phyloP scores from a whole-genome alignment of 441 rosid genomes.

The Croton laevigatus region DNA sequence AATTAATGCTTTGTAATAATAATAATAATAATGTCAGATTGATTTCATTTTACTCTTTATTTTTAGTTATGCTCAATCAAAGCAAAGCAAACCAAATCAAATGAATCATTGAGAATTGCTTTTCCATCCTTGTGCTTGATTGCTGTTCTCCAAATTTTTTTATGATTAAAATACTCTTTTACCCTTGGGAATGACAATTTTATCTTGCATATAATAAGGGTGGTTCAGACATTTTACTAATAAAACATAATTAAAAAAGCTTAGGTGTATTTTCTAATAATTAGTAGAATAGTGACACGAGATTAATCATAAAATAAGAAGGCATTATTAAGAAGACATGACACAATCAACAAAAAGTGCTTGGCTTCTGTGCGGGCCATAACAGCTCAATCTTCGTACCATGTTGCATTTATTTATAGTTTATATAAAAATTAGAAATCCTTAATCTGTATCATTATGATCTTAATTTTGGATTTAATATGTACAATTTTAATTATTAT shows the following conservation, averaged over 20 bases:
- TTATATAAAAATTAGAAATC: neutral
- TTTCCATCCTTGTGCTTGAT: neutral
- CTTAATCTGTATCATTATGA: neutral
- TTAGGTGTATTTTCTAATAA: neutral
- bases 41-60: constrained; percentile 30
- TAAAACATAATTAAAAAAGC: neutral
- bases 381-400: neutral
- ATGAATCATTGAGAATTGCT: constrained; percentile 16
- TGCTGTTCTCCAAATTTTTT: neutral
- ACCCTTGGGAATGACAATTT: neutral
- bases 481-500: neutral
- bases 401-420: neutral
- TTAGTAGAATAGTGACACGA: neutral
- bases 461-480: neutral
- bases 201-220: too few relatives aligned
- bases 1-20: neutral
- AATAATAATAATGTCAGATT: constrained; percentile 21
- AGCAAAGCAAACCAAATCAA: constrained; percentile 9
- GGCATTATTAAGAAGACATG: neutral
- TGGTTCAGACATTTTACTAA: neutral
- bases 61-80: constrained; percentile 30
- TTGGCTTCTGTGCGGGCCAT: neutral
- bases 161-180: neutral
- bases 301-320: neutral
- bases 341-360: neutral